phyloP scores from a whole-genome alignment of 2,329 filamentous ascomycete genomes.

The Curvularia verruculosa region DNA sequence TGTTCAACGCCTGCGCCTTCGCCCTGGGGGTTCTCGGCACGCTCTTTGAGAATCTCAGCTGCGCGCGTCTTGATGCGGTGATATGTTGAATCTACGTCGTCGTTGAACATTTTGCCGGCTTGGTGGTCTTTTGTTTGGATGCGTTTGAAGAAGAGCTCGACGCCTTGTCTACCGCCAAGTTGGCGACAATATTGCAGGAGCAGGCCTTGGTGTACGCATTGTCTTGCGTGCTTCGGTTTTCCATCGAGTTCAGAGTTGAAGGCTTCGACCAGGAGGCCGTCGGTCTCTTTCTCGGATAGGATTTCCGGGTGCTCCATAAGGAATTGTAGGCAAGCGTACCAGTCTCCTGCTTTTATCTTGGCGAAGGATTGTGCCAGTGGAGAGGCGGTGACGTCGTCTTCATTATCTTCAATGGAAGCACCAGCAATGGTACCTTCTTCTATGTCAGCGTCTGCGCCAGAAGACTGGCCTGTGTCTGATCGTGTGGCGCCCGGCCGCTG shows the following conservation, averaged over 20 bases:
- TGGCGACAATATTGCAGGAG: conserved; percentile 94
- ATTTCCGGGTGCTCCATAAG: conserved; percentile 79
- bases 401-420: conserved; percentile 48
- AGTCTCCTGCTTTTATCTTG: conserved; percentile 76
- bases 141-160: conserved; percentile 92
- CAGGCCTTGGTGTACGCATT: conserved; percentile 91
- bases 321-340: conserved; percentile 74
- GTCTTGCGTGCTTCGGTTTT: conserved; percentile 75
- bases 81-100: conserved; percentile 91
- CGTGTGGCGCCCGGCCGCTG: conserved; percentile 46
- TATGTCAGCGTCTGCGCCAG: conserved; percentile 66
- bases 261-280: conserved; percentile 87
- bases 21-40: conserved; percentile 56
- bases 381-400: conserved; percentile 77
- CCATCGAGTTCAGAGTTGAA: conserved; percentile 85
- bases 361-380: conserved; percentile 81
- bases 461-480: conserved; percentile 56
- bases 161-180: conserved; percentile 85
- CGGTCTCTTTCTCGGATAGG: conserved; percentile 82
- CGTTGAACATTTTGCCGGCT: conserved; percentile 86
- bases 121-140: conserved; percentile 90
- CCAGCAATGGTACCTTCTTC: conserved; percentile 58
- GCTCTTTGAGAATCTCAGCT: conserved; percentile 71
- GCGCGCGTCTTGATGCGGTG: conserved; percentile 78
- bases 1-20: conserved; percentile 77